phyloP scores from a whole-genome alignment of 768 basidiomycete genomes.

The Boletellus sp. region DNA sequence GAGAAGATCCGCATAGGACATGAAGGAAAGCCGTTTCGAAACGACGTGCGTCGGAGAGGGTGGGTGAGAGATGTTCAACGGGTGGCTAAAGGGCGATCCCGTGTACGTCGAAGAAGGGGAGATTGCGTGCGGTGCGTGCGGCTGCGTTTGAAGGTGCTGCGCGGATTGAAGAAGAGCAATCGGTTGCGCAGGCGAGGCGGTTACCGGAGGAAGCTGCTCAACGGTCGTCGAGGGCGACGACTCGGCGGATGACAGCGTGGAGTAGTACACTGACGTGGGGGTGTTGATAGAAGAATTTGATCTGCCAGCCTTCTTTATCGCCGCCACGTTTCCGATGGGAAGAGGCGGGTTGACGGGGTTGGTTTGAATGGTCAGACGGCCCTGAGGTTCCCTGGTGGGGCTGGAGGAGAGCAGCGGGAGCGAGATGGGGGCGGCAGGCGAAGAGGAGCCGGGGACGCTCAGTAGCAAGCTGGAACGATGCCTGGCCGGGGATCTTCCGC shows the following conservation, averaged over 20 bases:
- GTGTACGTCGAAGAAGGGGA: slow-evolving; percentile 27
- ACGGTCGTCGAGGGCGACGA: slow-evolving; percentile 40
- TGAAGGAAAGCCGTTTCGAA: slow-evolving; percentile 80
- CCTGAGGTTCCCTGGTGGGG: slow-evolving; percentile 22
- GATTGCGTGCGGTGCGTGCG: slow-evolving; percentile 7
- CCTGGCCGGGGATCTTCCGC: slow-evolving; percentile 32
- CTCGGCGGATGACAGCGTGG: slow-evolving; percentile 36
- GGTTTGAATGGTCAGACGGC: slow-evolving; percentile 24
- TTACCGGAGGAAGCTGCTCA: slow-evolving; percentile 24
- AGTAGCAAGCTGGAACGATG: slow-evolving; percentile 45
- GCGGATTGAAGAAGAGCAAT: slow-evolving; percentile 14
- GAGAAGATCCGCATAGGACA: slow-evolving; percentile 84
- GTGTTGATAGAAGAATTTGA: slow-evolving; percentile 35
- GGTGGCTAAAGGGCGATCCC: slow-evolving; percentile 23
- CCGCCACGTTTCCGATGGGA: neutral
- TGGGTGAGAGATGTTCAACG: slow-evolving; percentile 30
- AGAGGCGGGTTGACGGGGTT: slow-evolving; percentile 13
- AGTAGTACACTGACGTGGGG: slow-evolving; percentile 49
- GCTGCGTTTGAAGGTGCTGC: slow-evolving; percentile 18
- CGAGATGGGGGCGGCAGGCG: slow-evolving; percentile 16
- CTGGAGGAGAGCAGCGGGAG: slow-evolving; percentile 26
- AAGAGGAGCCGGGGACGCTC: slow-evolving; percentile 41
- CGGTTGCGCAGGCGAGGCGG: slow-evolving; percentile 22
- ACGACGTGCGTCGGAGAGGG: slow-evolving; percentile 45
- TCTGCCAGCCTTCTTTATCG: slow-evolving; percentile 9